These are phyloP conservation scores for Dysphania ambrosioides DNA, from an alignment of 148 eudicot species.

Conservation along the genomic window DNA sequence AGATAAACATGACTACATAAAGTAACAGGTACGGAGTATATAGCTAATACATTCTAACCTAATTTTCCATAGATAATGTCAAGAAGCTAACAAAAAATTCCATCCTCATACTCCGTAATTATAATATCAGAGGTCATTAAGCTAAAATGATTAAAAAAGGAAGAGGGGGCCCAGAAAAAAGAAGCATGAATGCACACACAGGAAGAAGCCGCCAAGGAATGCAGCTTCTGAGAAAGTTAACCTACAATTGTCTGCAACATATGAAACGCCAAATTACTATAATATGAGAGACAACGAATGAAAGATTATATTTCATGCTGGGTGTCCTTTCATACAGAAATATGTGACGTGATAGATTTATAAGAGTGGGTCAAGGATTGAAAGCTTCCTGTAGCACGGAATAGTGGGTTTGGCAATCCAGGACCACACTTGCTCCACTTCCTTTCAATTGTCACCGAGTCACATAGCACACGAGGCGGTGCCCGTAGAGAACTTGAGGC, in stretches of 20 bases:
- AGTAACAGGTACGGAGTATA: not conserved
- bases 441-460: slow-evolving; percentile 20
- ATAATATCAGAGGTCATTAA: not conserved
- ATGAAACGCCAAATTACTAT: slow-evolving; percentile 1
- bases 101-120: not conserved
- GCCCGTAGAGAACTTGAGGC: not conserved
- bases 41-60: slow-evolving; percentile 10
- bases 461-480: slow-evolving; percentile 10
- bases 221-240: slow-evolving; percentile 25
- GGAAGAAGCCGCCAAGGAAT: slow-evolving; percentile 22
- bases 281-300: not conserved
- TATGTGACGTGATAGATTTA: slow-evolving; percentile 17
- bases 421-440: slow-evolving; percentile 25
- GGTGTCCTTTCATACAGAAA: not conserved
- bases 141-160: too few relatives aligned
- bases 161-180: slow-evolving; percentile 29
- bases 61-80: not conserved
- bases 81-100: slow-evolving; percentile 19
- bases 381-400: not conserved
- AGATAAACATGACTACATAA: too few relatives aligned
- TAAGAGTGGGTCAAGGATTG: slow-evolving; percentile 2
- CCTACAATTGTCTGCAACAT: not conserved
- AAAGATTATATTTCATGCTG: not conserved
- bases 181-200: slow-evolving; percentile 18
- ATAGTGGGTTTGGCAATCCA: not conserved